phyloP scores from a whole-genome alignment of 306 rosid genomes.

The Delonix regia region DNA sequence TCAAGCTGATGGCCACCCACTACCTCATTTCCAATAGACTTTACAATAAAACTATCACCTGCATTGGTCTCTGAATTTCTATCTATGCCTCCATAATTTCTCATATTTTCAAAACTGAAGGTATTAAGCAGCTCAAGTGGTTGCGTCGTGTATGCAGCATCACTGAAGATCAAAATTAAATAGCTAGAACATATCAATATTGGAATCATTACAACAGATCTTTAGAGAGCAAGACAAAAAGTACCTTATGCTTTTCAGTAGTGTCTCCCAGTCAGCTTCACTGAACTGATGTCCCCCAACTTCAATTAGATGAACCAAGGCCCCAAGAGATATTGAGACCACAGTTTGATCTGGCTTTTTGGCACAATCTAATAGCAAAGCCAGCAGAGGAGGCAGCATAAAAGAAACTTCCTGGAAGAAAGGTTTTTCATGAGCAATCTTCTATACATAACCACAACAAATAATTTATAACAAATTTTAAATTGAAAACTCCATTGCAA shows the following conservation, averaged over 20 bases:
- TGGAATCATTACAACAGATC: slow-evolving; percentile 24
- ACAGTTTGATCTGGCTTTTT: slow-evolving; percentile 96
- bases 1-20: slow-evolving; percentile 54
- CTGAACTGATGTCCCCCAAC: slow-evolving; percentile 99
- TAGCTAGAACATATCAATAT: slow-evolving; percentile 10
- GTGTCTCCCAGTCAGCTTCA: slow-evolving; percentile 90
- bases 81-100: slow-evolving; percentile 50
- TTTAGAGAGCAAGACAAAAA: slow-evolving; percentile 32
- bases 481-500: slow-evolving; percentile 3
- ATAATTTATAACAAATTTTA: slow-evolving; percentile 12
- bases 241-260: slow-evolving; percentile 92
- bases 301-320: slow-evolving; percentile 93
- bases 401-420: slow-evolving; percentile 94
- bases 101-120: slow-evolving; percentile 68
- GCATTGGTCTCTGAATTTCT: slow-evolving; percentile 51
- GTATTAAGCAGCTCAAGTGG: slow-evolving; percentile 93
- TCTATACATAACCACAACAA: slow-evolving; percentile 18
- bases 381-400: slow-evolving; percentile 90
- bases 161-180: slow-evolving; percentile 59
- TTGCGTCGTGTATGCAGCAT: slow-evolving; percentile 93
- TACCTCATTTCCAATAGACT: slow-evolving; percentile 43
- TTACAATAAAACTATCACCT: slow-evolving; percentile 48
- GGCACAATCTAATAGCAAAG: slow-evolving; percentile 96
- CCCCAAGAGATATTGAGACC: slow-evolving; percentile 97
- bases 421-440: slow-evolving; percentile 21